phyloP scores from a whole-genome alignment of 2,329 filamentous ascomycete species.

The Coleophoma cylindrospora region DNA sequence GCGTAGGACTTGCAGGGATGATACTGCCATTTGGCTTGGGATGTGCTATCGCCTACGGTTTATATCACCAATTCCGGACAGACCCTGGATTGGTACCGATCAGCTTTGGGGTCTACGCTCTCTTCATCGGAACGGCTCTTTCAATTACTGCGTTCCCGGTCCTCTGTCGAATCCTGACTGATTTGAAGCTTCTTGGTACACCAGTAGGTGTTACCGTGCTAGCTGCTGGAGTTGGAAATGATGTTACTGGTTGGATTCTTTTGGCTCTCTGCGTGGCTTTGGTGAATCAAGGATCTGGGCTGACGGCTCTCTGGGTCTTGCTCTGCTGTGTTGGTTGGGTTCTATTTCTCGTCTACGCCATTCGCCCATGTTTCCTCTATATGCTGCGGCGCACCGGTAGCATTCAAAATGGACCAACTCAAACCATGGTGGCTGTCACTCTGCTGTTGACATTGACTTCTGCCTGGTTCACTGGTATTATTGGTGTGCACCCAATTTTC shows the following conservation, averaged over 20 bases:
- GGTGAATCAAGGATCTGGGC: slow-evolving; percentile 78
- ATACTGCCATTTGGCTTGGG: slow-evolving; percentile 77
- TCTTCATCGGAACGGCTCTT: slow-evolving; percentile 90
- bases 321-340: slow-evolving; percentile 71
- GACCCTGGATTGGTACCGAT: slow-evolving; percentile 47
- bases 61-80: slow-evolving; percentile 66
- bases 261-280: slow-evolving; percentile 89
- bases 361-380: slow-evolving; percentile 73
- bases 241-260: slow-evolving; percentile 86
- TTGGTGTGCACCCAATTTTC: slow-evolving; percentile 92
- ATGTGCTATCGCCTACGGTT: slow-evolving; percentile 72
- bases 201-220: slow-evolving; percentile 84
- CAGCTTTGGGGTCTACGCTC: slow-evolving; percentile 55
- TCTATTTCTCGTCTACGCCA: slow-evolving; percentile 66
- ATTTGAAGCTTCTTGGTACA: slow-evolving; percentile 79
- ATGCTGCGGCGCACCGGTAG: slow-evolving; percentile 68
- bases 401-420: slow-evolving; percentile 82
- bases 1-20: slow-evolving; percentile 77
- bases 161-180: slow-evolving; percentile 86
- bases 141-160: slow-evolving; percentile 91
- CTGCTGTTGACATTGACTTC: slow-evolving; percentile 73
- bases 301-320: slow-evolving; percentile 81
- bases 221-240: slow-evolving; percentile 88
- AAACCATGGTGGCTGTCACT: slow-evolving; percentile 78
- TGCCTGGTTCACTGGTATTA: slow-evolving; percentile 83